phyloP scores from a whole-genome alignment of 495 filamentous ascomycete genomes.

The Aspergillus biplanus region DNA sequence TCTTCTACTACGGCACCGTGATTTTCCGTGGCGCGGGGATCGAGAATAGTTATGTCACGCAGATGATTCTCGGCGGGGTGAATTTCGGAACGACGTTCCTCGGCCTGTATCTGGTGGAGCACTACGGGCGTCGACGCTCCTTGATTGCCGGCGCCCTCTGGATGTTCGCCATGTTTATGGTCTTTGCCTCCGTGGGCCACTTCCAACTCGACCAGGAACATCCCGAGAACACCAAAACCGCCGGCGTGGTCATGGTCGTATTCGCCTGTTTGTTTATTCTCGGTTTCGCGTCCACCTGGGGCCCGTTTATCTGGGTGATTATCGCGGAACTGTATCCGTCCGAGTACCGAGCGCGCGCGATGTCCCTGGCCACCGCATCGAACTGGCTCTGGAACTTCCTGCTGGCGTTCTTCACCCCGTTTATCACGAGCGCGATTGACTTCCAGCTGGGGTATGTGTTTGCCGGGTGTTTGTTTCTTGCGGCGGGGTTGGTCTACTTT shows the following conservation, averaged over 20 bases:
- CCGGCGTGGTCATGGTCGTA: constrained; percentile 56
- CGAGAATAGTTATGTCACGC: constrained; percentile 65
- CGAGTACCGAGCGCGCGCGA: constrained; percentile 70
- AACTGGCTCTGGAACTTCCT: constrained; percentile 92
- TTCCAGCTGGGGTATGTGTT: constrained; percentile 82
- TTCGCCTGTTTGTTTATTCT: constrained; percentile 22
- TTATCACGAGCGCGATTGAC: constrained; percentile 67
- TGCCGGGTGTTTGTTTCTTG: constrained; percentile 66
- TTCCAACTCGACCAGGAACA: constrained; percentile 58
- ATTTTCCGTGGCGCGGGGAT: constrained; percentile 72
- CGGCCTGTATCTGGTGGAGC: constrained; percentile 70
- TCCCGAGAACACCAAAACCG: not conserved
- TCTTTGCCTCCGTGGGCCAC: constrained; percentile 71
- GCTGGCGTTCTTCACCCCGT: constrained; percentile 76
- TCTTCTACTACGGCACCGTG: constrained; percentile 77
- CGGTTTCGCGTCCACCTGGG: constrained; percentile 62
- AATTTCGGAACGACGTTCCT: constrained; percentile 73
- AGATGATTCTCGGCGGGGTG: constrained; percentile 72
- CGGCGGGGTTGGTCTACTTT: constrained; percentile 66
- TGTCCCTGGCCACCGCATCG: constrained; percentile 73
- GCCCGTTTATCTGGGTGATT: constrained; percentile 79
- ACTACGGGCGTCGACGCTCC: constrained; percentile 66
- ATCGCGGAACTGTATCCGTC: constrained; percentile 80
- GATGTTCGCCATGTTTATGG: constrained; percentile 70
- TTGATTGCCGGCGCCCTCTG: constrained; percentile 67